These are phyloP conservation scores for Auricularia sp. DNA, from an alignment of 768 basidiomycete genomes.

Conservation along the genomic window DNA sequence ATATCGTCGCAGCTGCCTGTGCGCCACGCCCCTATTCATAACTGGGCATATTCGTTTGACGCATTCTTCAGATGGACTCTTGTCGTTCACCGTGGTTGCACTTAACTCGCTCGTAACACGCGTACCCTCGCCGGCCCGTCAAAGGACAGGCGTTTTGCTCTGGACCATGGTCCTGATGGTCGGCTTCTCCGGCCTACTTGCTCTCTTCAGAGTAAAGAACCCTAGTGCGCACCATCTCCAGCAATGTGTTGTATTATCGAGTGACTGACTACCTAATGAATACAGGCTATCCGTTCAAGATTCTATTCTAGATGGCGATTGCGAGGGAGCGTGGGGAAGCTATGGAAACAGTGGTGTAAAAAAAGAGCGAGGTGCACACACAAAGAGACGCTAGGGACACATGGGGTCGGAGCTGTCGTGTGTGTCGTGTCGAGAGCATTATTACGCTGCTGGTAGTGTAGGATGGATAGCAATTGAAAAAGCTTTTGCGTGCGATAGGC, in stretches of 20 bases:
- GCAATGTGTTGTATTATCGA: not conserved
- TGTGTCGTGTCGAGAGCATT: not conserved
- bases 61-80: slow-evolving; percentile 58
- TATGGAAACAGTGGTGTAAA: not conserved
- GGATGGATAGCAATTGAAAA: not conserved
- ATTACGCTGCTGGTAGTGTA: not conserved
- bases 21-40: slow-evolving; percentile 24
- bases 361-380: not conserved
- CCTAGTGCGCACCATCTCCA: slow-evolving; percentile 41
- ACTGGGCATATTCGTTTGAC: not conserved
- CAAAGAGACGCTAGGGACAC: too few species aligned
- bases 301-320: slow-evolving; percentile 42
- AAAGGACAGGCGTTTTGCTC: slow-evolving; percentile 80
- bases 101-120: slow-evolving; percentile 62
- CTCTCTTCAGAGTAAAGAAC: slow-evolving; percentile 87
- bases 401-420: too few species aligned
- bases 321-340: not conserved
- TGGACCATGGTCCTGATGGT: slow-evolving; percentile 78
- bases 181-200: slow-evolving; percentile 78
- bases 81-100: slow-evolving; percentile 71
- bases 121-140: slow-evolving; percentile 59
- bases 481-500: not conserved
- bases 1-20: slow-evolving; percentile 82
- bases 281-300: slow-evolving; percentile 71
- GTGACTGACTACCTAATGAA: not conserved